Evolutionary conservation across 345 rosid species (phyloP), one percentile per base, ranked within the genome.

Genomic region (Populus ilicifolia): DNA sequence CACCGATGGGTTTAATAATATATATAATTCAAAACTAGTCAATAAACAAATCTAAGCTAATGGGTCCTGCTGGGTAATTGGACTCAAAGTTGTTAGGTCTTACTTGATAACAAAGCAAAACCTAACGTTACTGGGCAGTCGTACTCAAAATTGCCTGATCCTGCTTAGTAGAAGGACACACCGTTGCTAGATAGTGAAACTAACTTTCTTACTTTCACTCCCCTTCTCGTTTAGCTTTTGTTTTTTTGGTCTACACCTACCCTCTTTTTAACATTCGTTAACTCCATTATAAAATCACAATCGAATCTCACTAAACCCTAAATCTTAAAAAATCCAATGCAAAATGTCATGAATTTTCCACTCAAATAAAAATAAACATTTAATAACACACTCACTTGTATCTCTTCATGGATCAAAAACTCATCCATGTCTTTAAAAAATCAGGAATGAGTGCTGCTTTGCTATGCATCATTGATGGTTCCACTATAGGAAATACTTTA

Each of bases 181-280:
- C 1, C 30, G 1, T 2, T 29, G 2, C 30, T 27, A 29, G 0
- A 0, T 2, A 29, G 30, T 2, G 2, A 0, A 29, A 29, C 30
- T 2, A 29, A 29, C 30, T 20, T 74, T 74, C 21, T 77, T 74
- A 41, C 43, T 56, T 11, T 69, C 87, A 80, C 82, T 72, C 38
- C 78, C 84, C 52, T 85, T 92, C 78, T 86, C 95, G 2, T 80
- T 79, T 65, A 83, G 84, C 66, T 80, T 83, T 39, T 90, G 86
- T 77, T 86, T 91, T 92, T 88, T 92, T 1, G 98, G 98, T 54
- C 97, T 54, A 29, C 85, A 83, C 66, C 85, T 81, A 62, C 98
- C 99, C 94, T 84, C 67, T 89, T 89, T 75, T 87, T 85, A 14
- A 82, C 85, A 67, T 83, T 91, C 78, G 73, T 79, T 36, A 70